Conservation (phyloP, 306 rosid species). For the Ochetophila trinervis region DNA sequence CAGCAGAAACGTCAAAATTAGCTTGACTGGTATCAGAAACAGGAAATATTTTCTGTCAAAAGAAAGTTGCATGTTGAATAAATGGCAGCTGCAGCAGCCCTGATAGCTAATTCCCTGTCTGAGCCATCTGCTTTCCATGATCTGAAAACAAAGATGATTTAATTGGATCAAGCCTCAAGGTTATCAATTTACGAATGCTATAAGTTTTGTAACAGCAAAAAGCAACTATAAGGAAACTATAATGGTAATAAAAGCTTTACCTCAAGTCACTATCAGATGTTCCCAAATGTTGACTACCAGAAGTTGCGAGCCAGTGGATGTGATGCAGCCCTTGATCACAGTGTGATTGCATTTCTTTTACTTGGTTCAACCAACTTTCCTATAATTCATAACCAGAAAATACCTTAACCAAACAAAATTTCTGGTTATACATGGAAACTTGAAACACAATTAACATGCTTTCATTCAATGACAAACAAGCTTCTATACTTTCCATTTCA, state of each 20-base stretch:
- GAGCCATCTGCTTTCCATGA: conserved; percentile 40
- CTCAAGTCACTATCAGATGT: conserved; percentile 50
- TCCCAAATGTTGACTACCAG: conserved; percentile 47
- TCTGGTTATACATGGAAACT: background rate
- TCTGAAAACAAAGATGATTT: conserved; percentile 34
- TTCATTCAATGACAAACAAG: background rate
- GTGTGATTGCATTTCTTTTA: conserved; percentile 76
- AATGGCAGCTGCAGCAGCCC: conserved; percentile 96
- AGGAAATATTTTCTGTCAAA: conserved; percentile 45
- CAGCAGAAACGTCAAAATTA: conserved; percentile 15
- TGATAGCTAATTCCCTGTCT: conserved; percentile 72
- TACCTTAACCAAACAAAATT: conserved; percentile 15
- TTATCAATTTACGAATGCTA: background rate
- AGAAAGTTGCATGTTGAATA: conserved; percentile 89
- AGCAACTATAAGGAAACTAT: background rate
- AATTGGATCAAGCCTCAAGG: background rate
- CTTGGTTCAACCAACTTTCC: conserved; percentile 93
- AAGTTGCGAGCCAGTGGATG: conserved; percentile 37
- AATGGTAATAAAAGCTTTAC: conserved; percentile 34
- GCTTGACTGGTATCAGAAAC: conserved; percentile 28
- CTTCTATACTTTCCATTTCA: too few relatives aligned
- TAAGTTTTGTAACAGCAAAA: background rate
- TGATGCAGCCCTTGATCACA: conserved; percentile 78
- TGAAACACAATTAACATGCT: conserved; percentile 6
- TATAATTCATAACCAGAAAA: conserved; percentile 39